phyloP scores from a whole-genome alignment of 2,329 filamentous ascomycete species.

The Arthroderma uncinatum region DNA sequence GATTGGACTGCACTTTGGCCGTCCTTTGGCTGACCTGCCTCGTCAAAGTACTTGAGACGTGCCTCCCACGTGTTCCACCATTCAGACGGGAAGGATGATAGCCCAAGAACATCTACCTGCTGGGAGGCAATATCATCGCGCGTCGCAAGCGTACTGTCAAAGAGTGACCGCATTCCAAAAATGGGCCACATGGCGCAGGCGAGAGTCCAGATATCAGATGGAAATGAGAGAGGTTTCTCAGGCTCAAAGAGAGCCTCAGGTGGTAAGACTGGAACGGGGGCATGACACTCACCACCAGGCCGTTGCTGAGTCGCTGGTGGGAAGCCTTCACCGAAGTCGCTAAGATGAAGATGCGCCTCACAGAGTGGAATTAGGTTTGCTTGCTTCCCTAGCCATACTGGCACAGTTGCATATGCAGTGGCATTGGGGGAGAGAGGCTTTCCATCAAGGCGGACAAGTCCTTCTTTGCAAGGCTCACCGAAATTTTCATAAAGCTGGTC shows the following conservation, averaged over 20 bases:
- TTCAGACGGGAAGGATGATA: constrained; percentile 10
- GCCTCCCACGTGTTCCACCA: constrained; percentile 18
- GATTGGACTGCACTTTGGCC: constrained; percentile 8
- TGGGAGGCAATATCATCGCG: constrained; percentile 10
- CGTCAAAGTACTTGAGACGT: constrained; percentile 3
- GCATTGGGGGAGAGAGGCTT: constrained; percentile 17
- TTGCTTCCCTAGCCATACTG: constrained; percentile 18
- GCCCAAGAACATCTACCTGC: constrained; percentile 15
- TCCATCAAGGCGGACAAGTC: constrained; percentile 14
- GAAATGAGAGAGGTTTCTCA: constrained; percentile 15
- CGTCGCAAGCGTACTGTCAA: constrained; percentile 5
- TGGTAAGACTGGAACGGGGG: constrained; percentile 14
- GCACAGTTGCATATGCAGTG: constrained; percentile 14
- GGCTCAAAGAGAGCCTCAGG: constrained; percentile 21
- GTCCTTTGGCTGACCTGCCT: neutral
- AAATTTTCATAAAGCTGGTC: constrained; percentile 20
- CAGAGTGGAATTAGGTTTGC: constrained; percentile 18
- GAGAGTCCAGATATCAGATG: constrained; percentile 23
- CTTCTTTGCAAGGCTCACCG: constrained; percentile 17
- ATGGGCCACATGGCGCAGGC: constrained; percentile 22
- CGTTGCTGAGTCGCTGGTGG: constrained; percentile 18
- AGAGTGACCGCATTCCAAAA: constrained; percentile 19
- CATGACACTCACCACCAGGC: constrained; percentile 18
- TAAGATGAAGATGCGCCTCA: constrained; percentile 21
- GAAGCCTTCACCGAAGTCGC: constrained; percentile 26